These are phyloP conservation scores for Prototheca wickerhamii DNA, from an alignment of 163 green algal genomes.

Conservation along the genomic window DNA sequence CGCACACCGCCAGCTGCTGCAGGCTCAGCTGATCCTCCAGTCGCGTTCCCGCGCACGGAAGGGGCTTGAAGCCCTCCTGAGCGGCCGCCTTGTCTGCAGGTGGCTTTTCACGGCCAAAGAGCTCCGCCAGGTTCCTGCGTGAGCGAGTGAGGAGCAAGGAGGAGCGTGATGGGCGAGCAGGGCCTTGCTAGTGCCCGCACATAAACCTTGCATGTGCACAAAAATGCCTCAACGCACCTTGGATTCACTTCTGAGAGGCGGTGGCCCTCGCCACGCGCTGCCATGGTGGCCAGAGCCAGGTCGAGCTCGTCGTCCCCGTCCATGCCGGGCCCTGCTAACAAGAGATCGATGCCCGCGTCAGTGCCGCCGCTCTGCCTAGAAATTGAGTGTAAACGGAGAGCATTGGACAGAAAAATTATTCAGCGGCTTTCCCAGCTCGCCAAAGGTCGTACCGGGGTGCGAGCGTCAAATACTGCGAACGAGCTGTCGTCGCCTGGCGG, in stretches of 20 bases:
- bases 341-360: no score
- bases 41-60: constrained; percentile 6
- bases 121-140: constrained; percentile 22
- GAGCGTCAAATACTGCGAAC: no score
- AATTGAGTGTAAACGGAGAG: no score
- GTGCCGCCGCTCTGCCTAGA: no score
- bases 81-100: neutral
- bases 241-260: neutral
- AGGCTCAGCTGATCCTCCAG: constrained; percentile 23
- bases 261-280: neutral
- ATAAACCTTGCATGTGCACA: neutral
- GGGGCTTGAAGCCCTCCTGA: neutral
- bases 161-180: neutral
- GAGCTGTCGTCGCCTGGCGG: no score
- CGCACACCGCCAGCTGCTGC: constrained; percentile 23
- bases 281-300: neutral
- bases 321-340: no score
- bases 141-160: neutral
- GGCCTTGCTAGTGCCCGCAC: neutral
- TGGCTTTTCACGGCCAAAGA: constrained; percentile 19
- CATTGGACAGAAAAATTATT: no score
- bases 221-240: neutral
- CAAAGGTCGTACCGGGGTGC: no score
- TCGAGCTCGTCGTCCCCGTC: constrained; percentile 3
- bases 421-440: no score